Conservation (phyloP, 352 stramenopile genomes). For the Phytophthora fragariaefolia region DNA sequence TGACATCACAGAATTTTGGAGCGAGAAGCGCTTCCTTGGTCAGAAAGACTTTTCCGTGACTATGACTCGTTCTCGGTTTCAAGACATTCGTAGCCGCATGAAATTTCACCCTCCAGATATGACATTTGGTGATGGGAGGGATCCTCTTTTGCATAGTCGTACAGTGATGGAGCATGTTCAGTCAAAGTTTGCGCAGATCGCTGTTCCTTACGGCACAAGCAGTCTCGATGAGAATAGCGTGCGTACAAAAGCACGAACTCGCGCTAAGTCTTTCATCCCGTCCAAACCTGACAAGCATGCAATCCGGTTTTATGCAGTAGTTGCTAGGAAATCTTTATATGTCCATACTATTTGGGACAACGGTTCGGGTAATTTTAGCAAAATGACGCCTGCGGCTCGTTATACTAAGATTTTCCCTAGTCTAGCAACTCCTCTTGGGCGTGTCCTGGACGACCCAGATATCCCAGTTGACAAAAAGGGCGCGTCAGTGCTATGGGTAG, state of each 20-base stretch:
- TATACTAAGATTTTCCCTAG: conserved; percentile 3
- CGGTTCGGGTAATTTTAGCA: not conserved
- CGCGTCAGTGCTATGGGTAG: conserved; percentile 3
- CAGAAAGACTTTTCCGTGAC: too few relatives aligned
- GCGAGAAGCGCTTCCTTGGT: too few relatives aligned
- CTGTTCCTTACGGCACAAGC: not conserved
- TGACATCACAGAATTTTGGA: too few relatives aligned
- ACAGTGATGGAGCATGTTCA: not conserved
- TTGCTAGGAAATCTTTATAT: not conserved
- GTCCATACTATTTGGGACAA: conserved; percentile 12
- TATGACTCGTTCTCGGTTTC: too few relatives aligned
- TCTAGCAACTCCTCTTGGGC: not conserved
- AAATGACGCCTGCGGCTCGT: not conserved
- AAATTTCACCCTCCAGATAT: too few relatives aligned
- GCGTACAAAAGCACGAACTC: not conserved
- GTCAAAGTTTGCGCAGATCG: not conserved
- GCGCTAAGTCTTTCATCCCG: not conserved
- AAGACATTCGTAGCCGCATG: too few relatives aligned
- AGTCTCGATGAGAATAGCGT: conserved; percentile 11
- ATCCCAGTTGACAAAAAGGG: not conserved
- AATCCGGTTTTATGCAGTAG: conserved; percentile 14
- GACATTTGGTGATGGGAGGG: conserved; percentile 5
- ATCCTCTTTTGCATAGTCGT: conserved; percentile 11
- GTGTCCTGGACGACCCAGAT: not conserved
- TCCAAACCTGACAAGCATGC: too few relatives aligned